A percentile compares a stretch with the other conserved stretches of the same genome.
phyloP scores from a whole-genome alignment of 2,329 filamentous ascomycete genomes.

The Amesomyces nigricolor region DNA sequence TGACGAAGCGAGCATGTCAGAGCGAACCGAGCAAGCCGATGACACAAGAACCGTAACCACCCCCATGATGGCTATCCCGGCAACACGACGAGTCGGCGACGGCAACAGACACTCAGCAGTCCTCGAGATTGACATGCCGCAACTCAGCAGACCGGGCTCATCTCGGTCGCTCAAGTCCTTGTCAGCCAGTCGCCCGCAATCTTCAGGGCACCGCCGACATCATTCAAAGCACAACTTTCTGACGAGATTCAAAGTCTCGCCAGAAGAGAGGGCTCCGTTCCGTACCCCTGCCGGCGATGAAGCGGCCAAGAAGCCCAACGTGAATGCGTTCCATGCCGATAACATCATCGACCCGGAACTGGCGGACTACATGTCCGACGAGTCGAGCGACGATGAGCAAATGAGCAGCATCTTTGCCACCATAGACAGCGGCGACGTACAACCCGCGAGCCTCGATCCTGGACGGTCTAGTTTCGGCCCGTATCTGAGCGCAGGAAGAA shows the following conservation, averaged over 20 bases:
- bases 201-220: constrained; percentile 74
- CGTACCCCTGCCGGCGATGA: constrained; percentile 67
- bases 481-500: constrained; percentile 66
- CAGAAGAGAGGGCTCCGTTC: constrained; percentile 83
- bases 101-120: constrained; percentile 83
- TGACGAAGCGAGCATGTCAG: constrained; percentile 38
- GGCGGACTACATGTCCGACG: constrained; percentile 92
- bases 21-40: constrained; percentile 40
- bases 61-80: constrained; percentile 66
- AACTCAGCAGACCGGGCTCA: constrained; percentile 84
- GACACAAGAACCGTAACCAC: constrained; percentile 54
- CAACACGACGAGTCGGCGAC: constrained; percentile 60
- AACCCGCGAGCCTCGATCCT: constrained; percentile 62
- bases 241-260: constrained; percentile 63
- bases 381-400: constrained; percentile 88
- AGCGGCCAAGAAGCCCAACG: constrained; percentile 55
- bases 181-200: constrained; percentile 64
- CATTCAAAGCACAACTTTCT: constrained; percentile 83
- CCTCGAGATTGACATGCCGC: constrained; percentile 80
- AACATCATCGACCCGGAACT: constrained; percentile 97
- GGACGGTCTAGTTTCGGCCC: constrained; percentile 70
- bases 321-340: constrained; percentile 95
- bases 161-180: constrained; percentile 80
- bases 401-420: constrained; percentile 72
- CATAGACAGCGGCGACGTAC: constrained; percentile 59